These are phyloP conservation scores for Peterozyma toletana DNA, from an alignment of 805 yeast genomes.

Conservation along the genomic window DNA sequence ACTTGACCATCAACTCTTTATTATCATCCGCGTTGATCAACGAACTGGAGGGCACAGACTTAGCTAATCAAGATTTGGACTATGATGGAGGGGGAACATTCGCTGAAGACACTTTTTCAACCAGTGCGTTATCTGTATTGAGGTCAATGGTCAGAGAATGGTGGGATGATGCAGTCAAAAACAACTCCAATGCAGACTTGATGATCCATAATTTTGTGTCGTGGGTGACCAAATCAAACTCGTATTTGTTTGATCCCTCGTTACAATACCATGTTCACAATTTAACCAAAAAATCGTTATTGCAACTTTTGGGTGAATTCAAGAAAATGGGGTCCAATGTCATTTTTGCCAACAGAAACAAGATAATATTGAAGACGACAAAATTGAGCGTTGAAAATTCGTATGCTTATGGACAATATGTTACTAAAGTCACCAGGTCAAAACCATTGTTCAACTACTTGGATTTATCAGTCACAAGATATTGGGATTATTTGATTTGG, in stretches of 20 bases:
- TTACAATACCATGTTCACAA: constrained; percentile 85
- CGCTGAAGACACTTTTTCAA: constrained; percentile 78
- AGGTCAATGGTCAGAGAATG: constrained; percentile 74
- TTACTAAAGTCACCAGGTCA: constrained; percentile 68
- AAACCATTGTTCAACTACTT: constrained; percentile 78
- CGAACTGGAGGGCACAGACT: constrained; percentile 82
- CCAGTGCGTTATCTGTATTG: constrained; percentile 63
- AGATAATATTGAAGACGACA: constrained; percentile 62
- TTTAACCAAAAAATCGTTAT: constrained; percentile 71
- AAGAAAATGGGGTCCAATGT: constrained; percentile 71
- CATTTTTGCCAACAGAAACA: constrained; percentile 74
- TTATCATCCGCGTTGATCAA: constrained; percentile 77
- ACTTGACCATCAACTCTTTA: constrained; percentile 79
- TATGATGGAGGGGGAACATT: constrained; percentile 28
- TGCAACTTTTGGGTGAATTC: constrained; percentile 78
- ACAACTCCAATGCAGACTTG: constrained; percentile 68
- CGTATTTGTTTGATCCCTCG: constrained; percentile 68
- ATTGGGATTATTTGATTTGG: constrained; percentile 95
- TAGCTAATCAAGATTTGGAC: constrained; percentile 36
- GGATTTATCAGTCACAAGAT: constrained; percentile 64
- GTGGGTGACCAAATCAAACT: constrained; percentile 79
- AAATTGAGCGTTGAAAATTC: constrained; percentile 80
- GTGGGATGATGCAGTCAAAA: constrained; percentile 86
- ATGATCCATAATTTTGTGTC: constrained; percentile 73
- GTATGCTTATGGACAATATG: constrained; percentile 83